phyloP scores from a whole-genome alignment of 495 filamentous ascomycete species.

The Cryomyces minteri region DNA sequence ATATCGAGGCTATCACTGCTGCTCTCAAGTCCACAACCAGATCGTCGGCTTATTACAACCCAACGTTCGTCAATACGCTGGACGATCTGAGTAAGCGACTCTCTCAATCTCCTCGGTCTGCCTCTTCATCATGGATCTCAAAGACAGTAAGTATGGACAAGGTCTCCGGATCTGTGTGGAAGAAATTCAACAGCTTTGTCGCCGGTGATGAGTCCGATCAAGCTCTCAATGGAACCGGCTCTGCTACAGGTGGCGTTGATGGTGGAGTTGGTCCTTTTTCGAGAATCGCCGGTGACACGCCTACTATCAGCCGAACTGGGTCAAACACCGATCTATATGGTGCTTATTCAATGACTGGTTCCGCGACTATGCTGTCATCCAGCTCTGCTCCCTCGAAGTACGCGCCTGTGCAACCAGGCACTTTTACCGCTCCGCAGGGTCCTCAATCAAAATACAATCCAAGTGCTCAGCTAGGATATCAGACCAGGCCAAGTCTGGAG shows the following conservation, averaged over 20 bases:
- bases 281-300: slow-evolving; percentile 56
- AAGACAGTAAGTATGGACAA: slow-evolving; percentile 80
- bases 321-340: slow-evolving; percentile 65
- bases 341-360: slow-evolving; percentile 19
- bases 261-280: slow-evolving; percentile 61
- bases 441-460: too few relatives aligned
- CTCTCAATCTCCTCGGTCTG: slow-evolving; percentile 64
- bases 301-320: slow-evolving; percentile 63
- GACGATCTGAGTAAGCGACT: slow-evolving; percentile 73
- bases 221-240: slow-evolving; percentile 28
- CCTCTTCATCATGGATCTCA: slow-evolving; percentile 58
- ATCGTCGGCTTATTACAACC: slow-evolving; percentile 67
- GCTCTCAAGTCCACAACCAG: slow-evolving; percentile 68
- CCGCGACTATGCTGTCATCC: too few relatives aligned
- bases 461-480: too few relatives aligned
- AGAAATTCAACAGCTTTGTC: slow-evolving; percentile 85
- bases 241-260: slow-evolving; percentile 31
- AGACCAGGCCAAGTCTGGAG: too few relatives aligned
- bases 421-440: too few relatives aligned
- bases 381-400: too few relatives aligned
- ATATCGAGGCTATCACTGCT: slow-evolving; percentile 71
- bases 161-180: slow-evolving; percentile 73
- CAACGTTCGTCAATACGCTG: slow-evolving; percentile 47
- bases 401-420: too few relatives aligned
- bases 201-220: slow-evolving; percentile 68